Percentiles rank a stretch among this genome's conserved stretches.
phyloP scores from a whole-genome alignment of 192 early-diverging fungal genomes.

The Backusella macrospora region DNA sequence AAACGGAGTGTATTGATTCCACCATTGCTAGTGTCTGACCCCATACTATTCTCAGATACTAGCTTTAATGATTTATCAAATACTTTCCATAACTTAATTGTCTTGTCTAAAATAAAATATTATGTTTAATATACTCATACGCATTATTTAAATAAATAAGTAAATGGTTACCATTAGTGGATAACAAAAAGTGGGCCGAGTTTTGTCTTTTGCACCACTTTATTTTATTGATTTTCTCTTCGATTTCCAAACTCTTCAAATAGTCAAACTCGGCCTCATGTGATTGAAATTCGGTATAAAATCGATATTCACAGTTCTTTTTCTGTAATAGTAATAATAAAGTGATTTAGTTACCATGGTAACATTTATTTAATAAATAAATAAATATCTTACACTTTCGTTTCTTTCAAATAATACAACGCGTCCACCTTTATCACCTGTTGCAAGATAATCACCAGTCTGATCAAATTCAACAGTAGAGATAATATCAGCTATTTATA shows the following conservation, averaged over 20 bases:
- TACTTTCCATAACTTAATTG: constrained; percentile 94
- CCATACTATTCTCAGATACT: constrained; percentile 83
- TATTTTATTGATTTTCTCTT: constrained; percentile 97
- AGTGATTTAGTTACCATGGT: not conserved
- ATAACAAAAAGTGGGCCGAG: constrained; percentile 87
- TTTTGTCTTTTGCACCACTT: constrained; percentile 91
- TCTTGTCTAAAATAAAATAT: constrained; percentile 70
- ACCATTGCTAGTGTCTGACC: constrained; percentile 42
- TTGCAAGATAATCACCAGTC: constrained; percentile 89
- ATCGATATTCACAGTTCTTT: constrained; percentile 95
- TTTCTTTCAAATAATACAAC: constrained; percentile 92
- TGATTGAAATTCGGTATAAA: constrained; percentile 94
- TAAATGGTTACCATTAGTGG: constrained; percentile 75
- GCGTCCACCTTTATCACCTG: constrained; percentile 89
- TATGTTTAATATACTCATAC: too few relatives aligned
- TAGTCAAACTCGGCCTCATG: constrained; percentile 97
- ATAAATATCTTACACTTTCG: constrained; percentile 69
- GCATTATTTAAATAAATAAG: too few relatives aligned
- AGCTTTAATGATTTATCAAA: constrained; percentile 90
- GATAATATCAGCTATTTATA: constrained; percentile 85
- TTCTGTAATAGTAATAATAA: constrained; percentile 59
- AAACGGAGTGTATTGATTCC: constrained; percentile 55
- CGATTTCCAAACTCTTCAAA: constrained; percentile 92
- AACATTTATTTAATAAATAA: not conserved
- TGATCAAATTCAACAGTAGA: constrained; percentile 93